Conservation (phyloP, 768 basidiomycete genomes). For the Termitomyces sp. region DNA sequence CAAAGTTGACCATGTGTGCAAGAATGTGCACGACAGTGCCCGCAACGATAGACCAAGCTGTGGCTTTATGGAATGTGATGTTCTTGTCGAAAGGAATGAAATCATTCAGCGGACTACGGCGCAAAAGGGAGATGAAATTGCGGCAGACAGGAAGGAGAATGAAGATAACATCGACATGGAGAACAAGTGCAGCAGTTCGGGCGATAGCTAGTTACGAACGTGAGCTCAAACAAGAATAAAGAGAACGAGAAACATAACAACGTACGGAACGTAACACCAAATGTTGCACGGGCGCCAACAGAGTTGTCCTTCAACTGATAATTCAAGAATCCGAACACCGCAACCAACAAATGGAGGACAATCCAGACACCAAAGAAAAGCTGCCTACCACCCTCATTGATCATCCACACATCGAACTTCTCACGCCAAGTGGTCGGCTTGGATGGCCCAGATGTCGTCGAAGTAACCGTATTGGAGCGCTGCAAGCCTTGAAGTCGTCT, state of each 20-base stretch:
- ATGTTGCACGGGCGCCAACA: slow-evolving; percentile 56
- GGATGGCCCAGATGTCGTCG: slow-evolving; percentile 21
- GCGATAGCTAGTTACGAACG: slow-evolving; percentile 60
- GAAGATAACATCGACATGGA: slow-evolving; percentile 90
- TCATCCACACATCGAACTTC: slow-evolving; percentile 79
- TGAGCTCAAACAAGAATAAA: slow-evolving; percentile 38
- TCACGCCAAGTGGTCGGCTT: slow-evolving; percentile 40
- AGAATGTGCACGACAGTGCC: slow-evolving; percentile 72
- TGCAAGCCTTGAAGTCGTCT: slow-evolving; percentile 83
- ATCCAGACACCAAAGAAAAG: slow-evolving; percentile 82
- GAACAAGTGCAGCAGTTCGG: slow-evolving; percentile 82
- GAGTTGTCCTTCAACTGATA: slow-evolving; percentile 82
- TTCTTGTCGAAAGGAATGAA: slow-evolving; percentile 94
- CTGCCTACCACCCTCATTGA: slow-evolving; percentile 82
- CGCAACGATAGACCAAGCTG: slow-evolving; percentile 86
- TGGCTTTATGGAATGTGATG: slow-evolving; percentile 86
- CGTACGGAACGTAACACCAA: slow-evolving; percentile 78
- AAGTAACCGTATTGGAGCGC: slow-evolving; percentile 43
- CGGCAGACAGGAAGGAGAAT: slow-evolving; percentile 95
- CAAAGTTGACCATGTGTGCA: slow-evolving; percentile 88
- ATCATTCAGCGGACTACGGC: slow-evolving; percentile 80
- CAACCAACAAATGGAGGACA: slow-evolving; percentile 75
- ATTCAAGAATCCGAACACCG: slow-evolving; percentile 71
- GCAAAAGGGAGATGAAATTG: slow-evolving; percentile 87
- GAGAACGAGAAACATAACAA: slow-evolving; percentile 14